A percentile compares a stretch with the other conserved stretches of the same genome.
phyloP scores from a whole-genome alignment of 805 yeast genomes.

The Yarrowia hollandica region DNA sequence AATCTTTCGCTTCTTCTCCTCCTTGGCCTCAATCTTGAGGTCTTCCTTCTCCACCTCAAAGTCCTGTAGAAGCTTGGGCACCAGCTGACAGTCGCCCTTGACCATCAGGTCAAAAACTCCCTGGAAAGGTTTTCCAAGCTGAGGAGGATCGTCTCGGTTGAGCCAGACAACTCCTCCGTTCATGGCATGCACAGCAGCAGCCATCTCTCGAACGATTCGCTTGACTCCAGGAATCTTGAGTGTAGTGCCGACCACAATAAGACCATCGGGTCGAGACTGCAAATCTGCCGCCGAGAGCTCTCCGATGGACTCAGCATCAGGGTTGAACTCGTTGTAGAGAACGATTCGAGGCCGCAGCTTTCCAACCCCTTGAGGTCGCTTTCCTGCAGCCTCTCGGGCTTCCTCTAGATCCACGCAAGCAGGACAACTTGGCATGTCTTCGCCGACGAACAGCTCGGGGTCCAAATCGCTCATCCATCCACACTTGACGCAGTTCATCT shows the following conservation, averaged over 20 bases:
- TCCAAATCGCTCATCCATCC: constrained; percentile 55
- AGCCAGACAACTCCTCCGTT: constrained; percentile 65
- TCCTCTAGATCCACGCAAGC: constrained; percentile 61
- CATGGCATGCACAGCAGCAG: constrained; percentile 55
- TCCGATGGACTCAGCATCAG: constrained; percentile 87
- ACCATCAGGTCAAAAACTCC: constrained; percentile 59
- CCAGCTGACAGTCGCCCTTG: constrained; percentile 63
- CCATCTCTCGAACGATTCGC: constrained; percentile 60
- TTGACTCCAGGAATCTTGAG: constrained; percentile 76
- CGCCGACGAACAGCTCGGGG: constrained; percentile 50
- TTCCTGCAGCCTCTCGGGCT: constrained; percentile 59
- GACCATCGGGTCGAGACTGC: constrained; percentile 66
- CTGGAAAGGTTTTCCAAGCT: constrained; percentile 49
- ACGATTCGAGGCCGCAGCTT: constrained; percentile 65
- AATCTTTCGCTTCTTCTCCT: constrained; percentile 23
- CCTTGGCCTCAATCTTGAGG: constrained; percentile 6
- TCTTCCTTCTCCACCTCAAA: constrained; percentile 28
- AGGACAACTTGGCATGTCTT: constrained; percentile 57
- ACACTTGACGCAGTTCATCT: constrained; percentile 78
- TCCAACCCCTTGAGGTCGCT: constrained; percentile 65
- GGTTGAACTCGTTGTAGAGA: constrained; percentile 73
- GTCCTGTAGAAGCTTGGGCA: constrained; percentile 45
- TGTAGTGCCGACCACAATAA: constrained; percentile 82
- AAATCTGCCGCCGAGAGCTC: constrained; percentile 68
- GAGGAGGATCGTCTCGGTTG: constrained; percentile 54